Percentiles rank a stretch among this genome's conserved stretches.
Evolutionary conservation across 176 grass and related monocot species (phyloP).

Genomic region (Chrysopogon serrulatus): DNA sequence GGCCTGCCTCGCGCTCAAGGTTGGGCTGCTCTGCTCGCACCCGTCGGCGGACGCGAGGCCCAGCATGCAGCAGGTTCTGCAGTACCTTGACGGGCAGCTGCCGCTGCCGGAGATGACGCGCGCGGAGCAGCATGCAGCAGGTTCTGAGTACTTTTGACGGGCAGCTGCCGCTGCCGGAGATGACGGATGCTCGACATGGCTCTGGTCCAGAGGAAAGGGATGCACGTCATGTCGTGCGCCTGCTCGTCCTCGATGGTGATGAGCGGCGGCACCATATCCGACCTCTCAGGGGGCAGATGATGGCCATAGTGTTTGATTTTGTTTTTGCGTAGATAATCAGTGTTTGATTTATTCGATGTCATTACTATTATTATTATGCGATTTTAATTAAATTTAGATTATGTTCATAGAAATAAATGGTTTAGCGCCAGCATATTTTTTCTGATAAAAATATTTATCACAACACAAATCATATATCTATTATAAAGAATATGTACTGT

Average conservation of each 20-base stretch:
- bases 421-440: too few species aligned
- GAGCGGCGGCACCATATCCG: background rate
- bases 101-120: conserved; percentile 27
- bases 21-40: conserved; percentile 51
- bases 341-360: too few species aligned
- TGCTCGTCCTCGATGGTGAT: background rate
- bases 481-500: too few species aligned
- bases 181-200: background rate
- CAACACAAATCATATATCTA: too few species aligned
- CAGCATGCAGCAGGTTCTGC: conserved; percentile 38
- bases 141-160: conserved; percentile 42
- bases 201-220: conserved; percentile 11
- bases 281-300: conserved; percentile 17
- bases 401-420: too few species aligned
- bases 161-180: conserved; percentile 16
- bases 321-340: too few species aligned
- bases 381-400: too few species aligned
- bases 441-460: too few species aligned
- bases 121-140: conserved; percentile 26
- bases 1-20: conserved; percentile 21
- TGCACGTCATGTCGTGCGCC: background rate
- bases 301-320: background rate
- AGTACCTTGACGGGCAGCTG: conserved; percentile 30
- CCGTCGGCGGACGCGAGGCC: conserved; percentile 32
- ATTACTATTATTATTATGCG: too few species aligned